Percentiles rank a stretch among this genome's conserved stretches.
Conservation (phyloP, 345 rosid species). For the Citrus sinensis region DNA sequence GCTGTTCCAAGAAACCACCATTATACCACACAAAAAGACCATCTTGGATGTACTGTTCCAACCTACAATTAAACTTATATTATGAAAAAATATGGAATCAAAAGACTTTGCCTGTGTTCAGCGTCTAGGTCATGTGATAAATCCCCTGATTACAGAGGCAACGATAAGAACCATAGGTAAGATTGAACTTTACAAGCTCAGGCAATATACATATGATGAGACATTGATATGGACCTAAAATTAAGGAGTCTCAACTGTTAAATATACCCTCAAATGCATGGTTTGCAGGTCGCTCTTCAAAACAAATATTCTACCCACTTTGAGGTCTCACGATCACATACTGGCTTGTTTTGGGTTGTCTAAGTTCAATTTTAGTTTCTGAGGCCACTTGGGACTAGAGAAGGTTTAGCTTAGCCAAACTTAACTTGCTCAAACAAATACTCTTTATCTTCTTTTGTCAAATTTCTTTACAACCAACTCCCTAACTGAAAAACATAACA, state of each 20-base stretch:
- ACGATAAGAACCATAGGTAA: background rate
- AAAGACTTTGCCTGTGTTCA: background rate
- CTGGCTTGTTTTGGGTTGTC: background rate
- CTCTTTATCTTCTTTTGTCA: background rate
- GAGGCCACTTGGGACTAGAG: background rate
- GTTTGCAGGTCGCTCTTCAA: background rate
- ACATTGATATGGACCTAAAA: background rate
- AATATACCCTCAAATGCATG: background rate
- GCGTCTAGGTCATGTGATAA: background rate
- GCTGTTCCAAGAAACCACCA: background rate
- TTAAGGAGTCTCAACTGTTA: background rate
- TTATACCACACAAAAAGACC: background rate
- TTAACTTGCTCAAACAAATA: background rate
- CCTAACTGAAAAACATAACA: background rate
- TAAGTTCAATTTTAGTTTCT: background rate
- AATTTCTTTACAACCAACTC: background rate
- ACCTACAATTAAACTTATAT: background rate
- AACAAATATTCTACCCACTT: background rate
- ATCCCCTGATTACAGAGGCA: background rate
- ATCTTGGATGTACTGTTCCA: background rate
- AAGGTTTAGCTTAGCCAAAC: background rate
- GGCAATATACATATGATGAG: background rate
- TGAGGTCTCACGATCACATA: background rate
- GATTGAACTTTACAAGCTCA: background rate
- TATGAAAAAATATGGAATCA: background rate